Conservation (phyloP, 2,329 filamentous ascomycete genomes). For the Chalaropsis ovoidea region DNA sequence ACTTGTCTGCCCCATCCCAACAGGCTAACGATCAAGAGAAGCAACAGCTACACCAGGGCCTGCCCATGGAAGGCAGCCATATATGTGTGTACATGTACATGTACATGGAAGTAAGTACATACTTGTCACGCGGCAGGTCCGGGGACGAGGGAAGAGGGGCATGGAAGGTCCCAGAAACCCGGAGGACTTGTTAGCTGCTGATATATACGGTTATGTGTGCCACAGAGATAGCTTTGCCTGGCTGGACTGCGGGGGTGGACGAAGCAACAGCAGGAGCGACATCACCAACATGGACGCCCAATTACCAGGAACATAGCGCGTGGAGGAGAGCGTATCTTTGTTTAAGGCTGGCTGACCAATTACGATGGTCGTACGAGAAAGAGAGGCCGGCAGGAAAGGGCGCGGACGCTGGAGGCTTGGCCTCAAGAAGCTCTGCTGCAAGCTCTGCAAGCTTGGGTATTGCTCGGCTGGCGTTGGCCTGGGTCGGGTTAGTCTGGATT, state of each 20-base stretch:
- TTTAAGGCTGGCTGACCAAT: not conserved
- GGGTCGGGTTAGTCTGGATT: not conserved
- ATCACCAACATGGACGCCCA: not conserved
- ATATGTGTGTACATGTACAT: not conserved
- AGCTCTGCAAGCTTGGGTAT: not conserved
- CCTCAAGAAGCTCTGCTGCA: not conserved
- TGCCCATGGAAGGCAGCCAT: too few relatives aligned
- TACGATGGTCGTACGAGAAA: conserved; percentile 7
- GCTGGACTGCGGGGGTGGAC: not conserved
- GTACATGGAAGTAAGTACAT: too few relatives aligned
- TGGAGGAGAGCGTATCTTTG: not conserved
- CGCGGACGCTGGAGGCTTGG: not conserved
- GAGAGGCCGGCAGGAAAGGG: not conserved
- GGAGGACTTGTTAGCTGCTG: not conserved
- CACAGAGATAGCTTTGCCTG: not conserved
- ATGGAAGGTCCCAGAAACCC: not conserved
- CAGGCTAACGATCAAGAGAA: too few relatives aligned
- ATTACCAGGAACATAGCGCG: not conserved
- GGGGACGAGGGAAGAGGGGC: not conserved
- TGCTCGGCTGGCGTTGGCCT: not conserved
- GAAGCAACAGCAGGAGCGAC: not conserved
- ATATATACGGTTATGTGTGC: not conserved
- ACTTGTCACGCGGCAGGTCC: not conserved
- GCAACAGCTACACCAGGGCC: too few relatives aligned
- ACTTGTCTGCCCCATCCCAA: too few relatives aligned